Conservation (phyloP, 208 protist species). For the Trypanosoma conorhini region DNA sequence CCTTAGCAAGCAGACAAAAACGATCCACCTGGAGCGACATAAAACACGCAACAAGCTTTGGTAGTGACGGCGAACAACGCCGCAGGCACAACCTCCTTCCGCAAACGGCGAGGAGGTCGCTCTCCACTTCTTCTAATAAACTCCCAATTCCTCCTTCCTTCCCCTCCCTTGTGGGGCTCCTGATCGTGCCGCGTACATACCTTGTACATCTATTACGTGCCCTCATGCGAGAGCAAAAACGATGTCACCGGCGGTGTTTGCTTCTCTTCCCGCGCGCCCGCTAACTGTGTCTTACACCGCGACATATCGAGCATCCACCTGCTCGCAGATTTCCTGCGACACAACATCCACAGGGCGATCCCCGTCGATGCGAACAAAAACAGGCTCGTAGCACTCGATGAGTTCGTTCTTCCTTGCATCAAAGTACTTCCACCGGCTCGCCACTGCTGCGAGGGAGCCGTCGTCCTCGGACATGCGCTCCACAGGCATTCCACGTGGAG, state of each 20-base stretch:
- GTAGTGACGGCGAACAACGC: too few species aligned
- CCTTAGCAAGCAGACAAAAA: too few species aligned
- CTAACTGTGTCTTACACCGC: conserved; percentile 22
- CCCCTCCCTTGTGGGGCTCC: neutral
- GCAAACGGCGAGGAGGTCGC: neutral
- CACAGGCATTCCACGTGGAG: conserved; percentile 17
- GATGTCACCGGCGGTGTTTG: neutral
- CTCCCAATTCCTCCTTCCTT: neutral
- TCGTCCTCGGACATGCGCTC: conserved; percentile 30
- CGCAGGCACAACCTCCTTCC: too few species aligned
- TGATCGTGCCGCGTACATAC: neutral
- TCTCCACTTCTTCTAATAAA: too few species aligned
- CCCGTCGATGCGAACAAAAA: conserved; percentile 58
- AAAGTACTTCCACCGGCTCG: conserved; percentile 46
- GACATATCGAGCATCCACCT: conserved; percentile 42
- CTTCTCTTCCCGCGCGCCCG: neutral
- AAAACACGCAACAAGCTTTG: too few species aligned
- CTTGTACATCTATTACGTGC: neutral
- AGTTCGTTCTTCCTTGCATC: conserved; percentile 50
- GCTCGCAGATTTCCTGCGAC: conserved; percentile 48
- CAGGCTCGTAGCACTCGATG: conserved; percentile 50
- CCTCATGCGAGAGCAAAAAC: neutral
- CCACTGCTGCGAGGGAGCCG: conserved; percentile 38
- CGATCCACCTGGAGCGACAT: too few species aligned
- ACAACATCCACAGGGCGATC: conserved; percentile 34